phyloP scores from a whole-genome alignment of 129 eudicot genomes.

The Oenanthe sinensis region DNA sequence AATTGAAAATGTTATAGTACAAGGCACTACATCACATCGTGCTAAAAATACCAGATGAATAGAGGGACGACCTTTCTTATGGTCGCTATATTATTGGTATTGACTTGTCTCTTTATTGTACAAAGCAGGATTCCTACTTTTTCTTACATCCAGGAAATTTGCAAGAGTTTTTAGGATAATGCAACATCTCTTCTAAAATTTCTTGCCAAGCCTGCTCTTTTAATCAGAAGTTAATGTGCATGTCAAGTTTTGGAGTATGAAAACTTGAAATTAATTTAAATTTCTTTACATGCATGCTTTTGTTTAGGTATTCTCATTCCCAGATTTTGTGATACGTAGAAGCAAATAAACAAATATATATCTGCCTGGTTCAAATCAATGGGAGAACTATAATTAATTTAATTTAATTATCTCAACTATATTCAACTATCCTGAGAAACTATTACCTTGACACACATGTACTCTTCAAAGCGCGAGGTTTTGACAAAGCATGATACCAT shows the following conservation, averaged over 20 bases:
- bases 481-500: slow-evolving; percentile 76
- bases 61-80: background rate
- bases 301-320: background rate
- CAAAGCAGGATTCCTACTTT: background rate
- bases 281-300: background rate
- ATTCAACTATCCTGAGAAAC: background rate
- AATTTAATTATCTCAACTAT: background rate
- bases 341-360: background rate
- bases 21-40: background rate
- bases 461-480: slow-evolving; percentile 70
- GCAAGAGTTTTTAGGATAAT: background rate
- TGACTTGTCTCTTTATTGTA: background rate
- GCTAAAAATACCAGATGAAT: background rate
- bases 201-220: background rate
- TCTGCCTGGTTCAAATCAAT: background rate
- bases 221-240: background rate
- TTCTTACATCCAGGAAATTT: slow-evolving; percentile 1
- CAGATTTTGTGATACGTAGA: background rate
- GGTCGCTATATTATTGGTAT: background rate
- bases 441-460: slow-evolving; percentile 45
- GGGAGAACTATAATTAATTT: background rate
- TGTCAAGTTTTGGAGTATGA: background rate
- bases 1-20: background rate
- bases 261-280: background rate
- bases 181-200: background rate